A percentile compares a stretch with the other conserved stretches of the same genome.
Conservation (phyloP, 164 flowering plant species). For the Dillenia suffruticosa region DNA sequence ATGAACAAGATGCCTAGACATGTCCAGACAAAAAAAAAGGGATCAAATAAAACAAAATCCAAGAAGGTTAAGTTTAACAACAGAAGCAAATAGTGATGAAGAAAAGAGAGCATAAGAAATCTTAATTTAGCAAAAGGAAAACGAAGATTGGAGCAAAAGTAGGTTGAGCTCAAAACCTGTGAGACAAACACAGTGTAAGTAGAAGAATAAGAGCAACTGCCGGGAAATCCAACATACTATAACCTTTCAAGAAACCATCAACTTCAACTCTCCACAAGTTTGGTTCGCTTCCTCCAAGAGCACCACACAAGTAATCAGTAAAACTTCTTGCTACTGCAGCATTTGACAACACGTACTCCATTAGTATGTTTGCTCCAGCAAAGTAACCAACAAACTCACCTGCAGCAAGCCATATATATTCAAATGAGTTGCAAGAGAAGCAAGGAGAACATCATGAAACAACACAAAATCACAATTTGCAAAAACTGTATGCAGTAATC, state of each 20-base stretch:
- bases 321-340: conserved; percentile 81
- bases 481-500: not conserved
- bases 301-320: conserved; percentile 49
- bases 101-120: conserved; percentile 1
- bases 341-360: conserved; percentile 89
- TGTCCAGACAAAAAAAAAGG: conserved; percentile 6
- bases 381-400: conserved; percentile 81
- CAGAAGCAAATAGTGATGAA: not conserved
- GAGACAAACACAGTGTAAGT: conserved; percentile 63
- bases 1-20: conserved; percentile 2
- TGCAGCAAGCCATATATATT: conserved; percentile 15
- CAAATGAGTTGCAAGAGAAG: not conserved
- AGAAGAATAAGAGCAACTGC: conserved; percentile 70
- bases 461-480: not conserved
- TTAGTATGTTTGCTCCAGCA: conserved; percentile 70
- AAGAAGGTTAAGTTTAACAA: too few relatives aligned
- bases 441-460: not conserved
- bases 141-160: not conserved
- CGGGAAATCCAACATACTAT: conserved; percentile 61
- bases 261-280: conserved; percentile 66
- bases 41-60: not conserved
- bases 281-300: conserved; percentile 42
- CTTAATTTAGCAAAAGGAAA: not conserved
- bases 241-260: conserved; percentile 44
- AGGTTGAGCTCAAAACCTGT: conserved; percentile 38